phyloP scores from a whole-genome alignment of 768 basidiomycete genomes.

The Obba rivulosa region DNA sequence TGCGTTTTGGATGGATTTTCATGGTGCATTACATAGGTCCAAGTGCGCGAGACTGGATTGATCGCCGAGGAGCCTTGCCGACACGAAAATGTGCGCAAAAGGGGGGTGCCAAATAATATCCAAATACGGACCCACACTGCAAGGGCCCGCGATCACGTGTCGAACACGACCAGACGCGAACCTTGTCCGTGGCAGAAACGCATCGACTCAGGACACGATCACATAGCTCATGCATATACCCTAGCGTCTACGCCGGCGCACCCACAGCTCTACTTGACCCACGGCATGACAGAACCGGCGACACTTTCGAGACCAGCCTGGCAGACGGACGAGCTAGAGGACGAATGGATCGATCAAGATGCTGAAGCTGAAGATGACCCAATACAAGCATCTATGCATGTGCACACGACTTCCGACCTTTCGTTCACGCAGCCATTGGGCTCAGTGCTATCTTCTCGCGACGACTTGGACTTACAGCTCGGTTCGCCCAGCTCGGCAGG shows the following conservation, averaged over 20 bases:
- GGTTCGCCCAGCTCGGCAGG: slow-evolving; percentile 25
- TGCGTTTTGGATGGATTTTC: too few species aligned
- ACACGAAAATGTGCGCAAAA: too few species aligned
- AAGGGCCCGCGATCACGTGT: slow-evolving; percentile 9
- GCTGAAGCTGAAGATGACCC: slow-evolving; percentile 31
- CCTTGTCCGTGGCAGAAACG: not conserved
- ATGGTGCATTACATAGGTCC: too few species aligned
- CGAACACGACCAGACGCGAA: not conserved
- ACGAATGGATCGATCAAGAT: slow-evolving; percentile 82
- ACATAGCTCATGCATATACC: too few species aligned
- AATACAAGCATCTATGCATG: slow-evolving; percentile 2
- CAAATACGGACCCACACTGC: slow-evolving; percentile 9
- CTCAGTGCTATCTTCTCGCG: slow-evolving; percentile 35
- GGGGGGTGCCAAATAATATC: not conserved
- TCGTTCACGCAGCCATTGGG: slow-evolving; percentile 45
- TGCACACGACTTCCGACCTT: slow-evolving; percentile 20
- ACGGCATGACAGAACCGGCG: slow-evolving; percentile 6
- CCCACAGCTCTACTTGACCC: not conserved
- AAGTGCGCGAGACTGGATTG: too few species aligned
- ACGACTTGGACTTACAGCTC: slow-evolving; percentile 23
- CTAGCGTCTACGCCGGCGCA: not conserved
- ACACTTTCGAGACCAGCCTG: slow-evolving; percentile 51
- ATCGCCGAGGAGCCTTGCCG: too few species aligned
- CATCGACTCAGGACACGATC: not conserved
- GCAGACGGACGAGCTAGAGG: slow-evolving; percentile 86